These are phyloP conservation scores for Collybia nuda DNA, from an alignment of 768 basidiomycete genomes.

Conservation along the genomic window DNA sequence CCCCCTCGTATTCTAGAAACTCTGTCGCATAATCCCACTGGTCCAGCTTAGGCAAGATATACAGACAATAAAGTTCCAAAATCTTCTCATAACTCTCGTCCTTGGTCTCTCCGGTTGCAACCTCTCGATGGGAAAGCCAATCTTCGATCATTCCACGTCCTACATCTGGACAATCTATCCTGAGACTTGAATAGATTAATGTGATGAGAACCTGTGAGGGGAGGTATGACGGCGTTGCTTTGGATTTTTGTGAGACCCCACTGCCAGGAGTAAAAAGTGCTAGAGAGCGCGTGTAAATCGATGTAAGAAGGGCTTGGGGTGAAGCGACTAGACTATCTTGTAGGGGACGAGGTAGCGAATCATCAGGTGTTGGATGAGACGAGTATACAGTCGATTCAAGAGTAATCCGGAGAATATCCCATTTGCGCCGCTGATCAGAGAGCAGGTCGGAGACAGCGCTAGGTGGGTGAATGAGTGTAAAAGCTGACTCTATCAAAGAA, in stretches of 20 bases:
- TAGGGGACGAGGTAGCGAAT: slow-evolving; percentile 49
- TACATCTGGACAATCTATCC: slow-evolving; percentile 57
- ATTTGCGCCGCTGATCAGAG: slow-evolving; percentile 66
- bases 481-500: slow-evolving; percentile 67
- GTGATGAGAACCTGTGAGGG: slow-evolving; percentile 72
- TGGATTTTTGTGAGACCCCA: slow-evolving; percentile 32
- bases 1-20: slow-evolving; percentile 72
- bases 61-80: slow-evolving; percentile 73
- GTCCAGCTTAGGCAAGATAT: slow-evolving; percentile 67
- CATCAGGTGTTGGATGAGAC: slow-evolving; percentile 46
- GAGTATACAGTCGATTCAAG: slow-evolving; percentile 74
- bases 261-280: slow-evolving; percentile 60
- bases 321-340: slow-evolving; percentile 55
- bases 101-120: slow-evolving; percentile 23
- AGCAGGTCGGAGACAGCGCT: slow-evolving; percentile 34
- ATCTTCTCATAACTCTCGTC: slow-evolving; percentile 70
- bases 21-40: slow-evolving; percentile 83
- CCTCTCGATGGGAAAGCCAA: slow-evolving; percentile 65
- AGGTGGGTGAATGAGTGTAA: slow-evolving; percentile 54
- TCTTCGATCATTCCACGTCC: slow-evolving; percentile 73
- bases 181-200: slow-evolving; percentile 68
- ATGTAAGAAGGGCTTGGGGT: slow-evolving; percentile 54
- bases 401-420: slow-evolving; percentile 86
- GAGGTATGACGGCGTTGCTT: slow-evolving; percentile 51
- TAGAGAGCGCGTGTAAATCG: slow-evolving; percentile 64